Evolutionary conservation across 768 basidiomycete genomes (phyloP), one percentile per base, ranked within the genome.

Genomic region (Mycena crocata): DNA sequence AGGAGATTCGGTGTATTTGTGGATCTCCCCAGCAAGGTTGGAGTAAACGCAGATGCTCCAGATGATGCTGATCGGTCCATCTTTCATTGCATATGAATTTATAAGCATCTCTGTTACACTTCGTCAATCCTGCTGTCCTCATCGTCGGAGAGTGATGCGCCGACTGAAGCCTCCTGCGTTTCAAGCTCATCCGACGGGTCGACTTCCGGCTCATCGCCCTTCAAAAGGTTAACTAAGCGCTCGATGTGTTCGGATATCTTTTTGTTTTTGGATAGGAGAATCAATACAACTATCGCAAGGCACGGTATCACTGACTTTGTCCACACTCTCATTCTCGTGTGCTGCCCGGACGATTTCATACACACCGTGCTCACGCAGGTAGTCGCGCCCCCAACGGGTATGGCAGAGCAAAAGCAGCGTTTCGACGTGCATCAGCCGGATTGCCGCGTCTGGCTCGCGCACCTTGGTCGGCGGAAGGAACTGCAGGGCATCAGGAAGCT

Each of bases 201-300:
- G 12, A 86, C 82, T 5, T 82, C 78, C 4, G 86, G 88, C 74
- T 96, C 95, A 0, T 90, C 87, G 1, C 94, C 86, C 72, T 96
- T 89, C 39, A 99, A 76, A n/a, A 98, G 79, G 67, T 87, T 90
- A 5, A 98, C 98, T 10, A 99, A 81, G 19, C 95, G 88, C 73
- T 95, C 94, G 42, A 98, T 92, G 46, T 92, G 90, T 75, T 95
- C 94, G 3, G 90, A 88, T 50, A 97, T 89, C 94, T 97, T 72
- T 32, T 26, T 97, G 71, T 37, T 31, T n/a, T n/a, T n/a, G n/a
- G n/a, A n/a, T 34, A 14, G 24, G 55, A 54, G 31, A 37, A 30
- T 58, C 44, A 57, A 35, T 34, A 0, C 24, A 55, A 24, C 15
- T 10, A 35, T 37, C 37, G 49, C 39, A 32, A 24, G 46, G 3